Evolutionary conservation across 2,329 filamentous ascomycete species (phyloP).

Genomic region (Apiospora kogelbergensis): DNA sequence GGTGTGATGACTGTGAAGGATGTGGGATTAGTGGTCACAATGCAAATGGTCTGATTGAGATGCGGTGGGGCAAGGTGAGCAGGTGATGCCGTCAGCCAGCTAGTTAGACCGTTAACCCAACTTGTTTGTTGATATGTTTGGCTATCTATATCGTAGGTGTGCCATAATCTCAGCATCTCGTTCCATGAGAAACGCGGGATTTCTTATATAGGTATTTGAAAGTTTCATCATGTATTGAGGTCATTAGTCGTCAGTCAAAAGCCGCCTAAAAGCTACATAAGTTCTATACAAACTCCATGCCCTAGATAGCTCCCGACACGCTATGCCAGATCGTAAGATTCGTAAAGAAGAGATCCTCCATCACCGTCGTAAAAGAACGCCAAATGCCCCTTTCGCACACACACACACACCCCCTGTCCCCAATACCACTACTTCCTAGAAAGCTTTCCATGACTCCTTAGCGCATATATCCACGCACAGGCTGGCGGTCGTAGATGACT

Average conservation of each 20-base stretch:
- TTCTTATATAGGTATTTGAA: too few species aligned
- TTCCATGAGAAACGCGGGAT: too few species aligned
- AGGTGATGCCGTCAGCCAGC: not conserved
- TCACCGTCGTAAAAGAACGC: not conserved
- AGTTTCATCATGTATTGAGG: not conserved
- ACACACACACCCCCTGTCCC: not conserved
- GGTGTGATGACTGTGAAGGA: not conserved
- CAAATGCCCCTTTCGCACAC: not conserved
- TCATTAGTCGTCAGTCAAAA: conserved; percentile 8
- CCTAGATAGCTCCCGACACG: conserved; percentile 5
- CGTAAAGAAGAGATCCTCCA: not conserved
- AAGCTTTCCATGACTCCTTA: conserved; percentile 13
- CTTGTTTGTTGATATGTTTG: not conserved
- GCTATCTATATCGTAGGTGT: not conserved
- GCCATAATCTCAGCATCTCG: too few species aligned
- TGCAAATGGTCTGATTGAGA: not conserved
- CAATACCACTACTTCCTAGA: not conserved
- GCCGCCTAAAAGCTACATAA: conserved; percentile 7
- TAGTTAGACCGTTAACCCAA: not conserved
- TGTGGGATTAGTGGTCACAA: not conserved
- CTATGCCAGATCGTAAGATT: conserved; percentile 5
- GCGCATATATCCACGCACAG: conserved; percentile 27
- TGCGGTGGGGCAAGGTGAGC: not conserved
- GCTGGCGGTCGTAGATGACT: conserved; percentile 58
- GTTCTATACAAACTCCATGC: conserved; percentile 7